These are phyloP conservation scores for Bocquillonia castaneifolia DNA, from an alignment of 441 rosid genomes.

Conservation along the genomic window DNA sequence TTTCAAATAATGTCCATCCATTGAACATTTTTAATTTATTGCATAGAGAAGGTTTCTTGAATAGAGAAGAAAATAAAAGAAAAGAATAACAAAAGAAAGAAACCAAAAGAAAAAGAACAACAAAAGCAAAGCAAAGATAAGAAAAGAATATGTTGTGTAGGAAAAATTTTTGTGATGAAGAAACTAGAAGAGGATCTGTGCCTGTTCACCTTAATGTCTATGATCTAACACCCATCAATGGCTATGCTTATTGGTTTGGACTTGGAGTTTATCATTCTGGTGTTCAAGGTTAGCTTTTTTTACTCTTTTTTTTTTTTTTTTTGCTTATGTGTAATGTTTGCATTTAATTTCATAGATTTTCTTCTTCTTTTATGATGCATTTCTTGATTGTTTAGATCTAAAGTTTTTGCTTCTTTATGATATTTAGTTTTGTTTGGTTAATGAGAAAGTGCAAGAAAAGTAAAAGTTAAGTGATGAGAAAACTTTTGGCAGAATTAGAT, in stretches of 20 bases:
- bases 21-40: too few relatives aligned
- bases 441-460: constrained; percentile 12
- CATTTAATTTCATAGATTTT: not conserved
- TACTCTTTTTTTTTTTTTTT: not conserved
- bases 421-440: constrained; percentile 18
- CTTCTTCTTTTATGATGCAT: not conserved
- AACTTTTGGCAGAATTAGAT: constrained; percentile 1
- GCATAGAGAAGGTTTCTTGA: too few relatives aligned
- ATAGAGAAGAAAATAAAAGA: too few relatives aligned
- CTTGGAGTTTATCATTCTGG: constrained; percentile 97
- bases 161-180: constrained; percentile 39
- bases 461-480: not conserved
- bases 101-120: too few relatives aligned
- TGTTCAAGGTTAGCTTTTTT: constrained; percentile 65
- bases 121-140: not conserved
- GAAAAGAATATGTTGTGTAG: constrained; percentile 46
- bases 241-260: constrained; percentile 94
- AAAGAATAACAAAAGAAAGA: too few relatives aligned
- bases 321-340: not conserved
- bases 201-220: constrained; percentile 90
- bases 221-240: constrained; percentile 90
- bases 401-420: not conserved
- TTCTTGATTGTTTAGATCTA: constrained; percentile 20
- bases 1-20: not conserved
- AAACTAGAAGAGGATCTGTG: constrained; percentile 47